Evolutionary conservation across 441 rosid species (phyloP), one percentile per base, ranked within the genome.

Genomic region (Syzygium malaccense): DNA sequence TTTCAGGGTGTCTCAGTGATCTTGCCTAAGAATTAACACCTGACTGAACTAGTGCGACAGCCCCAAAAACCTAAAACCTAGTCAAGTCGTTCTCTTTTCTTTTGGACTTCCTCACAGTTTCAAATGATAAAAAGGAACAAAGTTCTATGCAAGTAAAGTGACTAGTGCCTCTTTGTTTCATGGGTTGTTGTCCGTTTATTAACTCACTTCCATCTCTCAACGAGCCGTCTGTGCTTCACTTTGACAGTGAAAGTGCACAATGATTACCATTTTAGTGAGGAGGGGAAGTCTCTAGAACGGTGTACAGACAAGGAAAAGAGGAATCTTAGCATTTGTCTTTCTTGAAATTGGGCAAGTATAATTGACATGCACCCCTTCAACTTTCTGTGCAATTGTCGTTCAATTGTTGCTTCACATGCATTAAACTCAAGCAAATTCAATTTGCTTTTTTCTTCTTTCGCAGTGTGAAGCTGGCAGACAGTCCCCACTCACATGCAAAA

Each of bases 301-400:
- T 90, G 95, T 26, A 91, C 91, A 86, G 90, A 94, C 92, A 92
- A 88, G 94, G 97, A 93, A 97, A 94, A 87, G 87, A 88, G 94
- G 97, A 93, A 97, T 97, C 98, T 97, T 92, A 91, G 93, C 91
- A 89, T 94, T 94, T 94, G 95, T 94, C 94, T 94, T 91, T 93
- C 89, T 58, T 91, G 86, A 64, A 66, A 88, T n/a, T 87, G 8
- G 91, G 97, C 26, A 92, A 92, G 48, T 86, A 51, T 90, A 93
- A 94, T 94, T 92, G 93, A 91, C 93, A 66, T 84, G 56, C 57
- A 45, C 89, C 87, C 14, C 84, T 88, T 66, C 88, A 88, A 86
- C 85, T 93, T 91, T 92, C 91, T 90, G 89, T 90, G 90, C 93
- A 87, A 85, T 71, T 91, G 88, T 89, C 66, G 89, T 90, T 93